Evolutionary conservation across 2,329 filamentous ascomycete genomes (phyloP).

Genomic region (Colletotrichum sp.): DNA sequence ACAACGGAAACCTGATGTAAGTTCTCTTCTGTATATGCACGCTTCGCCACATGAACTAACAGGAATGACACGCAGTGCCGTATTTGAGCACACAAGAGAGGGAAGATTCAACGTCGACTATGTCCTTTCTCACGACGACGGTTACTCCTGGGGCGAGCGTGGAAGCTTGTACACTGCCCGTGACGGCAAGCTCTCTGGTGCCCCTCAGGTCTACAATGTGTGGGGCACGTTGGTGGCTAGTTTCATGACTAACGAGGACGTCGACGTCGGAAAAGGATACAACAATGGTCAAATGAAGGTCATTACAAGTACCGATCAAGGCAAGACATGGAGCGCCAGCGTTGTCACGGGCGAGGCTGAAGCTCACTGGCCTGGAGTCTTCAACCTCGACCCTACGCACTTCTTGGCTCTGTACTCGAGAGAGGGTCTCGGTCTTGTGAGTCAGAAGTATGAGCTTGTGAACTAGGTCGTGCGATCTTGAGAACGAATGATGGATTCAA

Average conservation of each 20-base stretch:
- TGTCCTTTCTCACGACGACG: constrained; percentile 45
- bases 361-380: constrained; percentile 37
- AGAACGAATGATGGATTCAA: neutral
- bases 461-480: neutral
- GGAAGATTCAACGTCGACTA: constrained; percentile 38
- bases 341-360: constrained; percentile 28
- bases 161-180: constrained; percentile 40
- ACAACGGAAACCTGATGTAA: constrained; percentile 36
- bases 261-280: constrained; percentile 27
- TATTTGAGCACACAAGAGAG: constrained; percentile 46
- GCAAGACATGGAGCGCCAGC: constrained; percentile 28
- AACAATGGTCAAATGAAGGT: constrained; percentile 30
- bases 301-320: constrained; percentile 30
- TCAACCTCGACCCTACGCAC: constrained; percentile 23
- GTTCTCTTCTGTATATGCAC: neutral
- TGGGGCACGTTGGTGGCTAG: constrained; percentile 44
- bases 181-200: constrained; percentile 38
- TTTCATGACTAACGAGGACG: constrained; percentile 51
- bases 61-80: constrained; percentile 25
- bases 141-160: constrained; percentile 42
- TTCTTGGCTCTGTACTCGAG: constrained; percentile 32
- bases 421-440: constrained; percentile 28
- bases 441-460: constrained; percentile 19
- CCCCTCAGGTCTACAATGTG: constrained; percentile 47
- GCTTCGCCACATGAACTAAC: rapidly evolving